Percentiles rank a stretch among this genome's conserved stretches.
phyloP scores from a whole-genome alignment of 2,329 filamentous ascomycete genomes.

The Thielaviopsis punctulata region DNA sequence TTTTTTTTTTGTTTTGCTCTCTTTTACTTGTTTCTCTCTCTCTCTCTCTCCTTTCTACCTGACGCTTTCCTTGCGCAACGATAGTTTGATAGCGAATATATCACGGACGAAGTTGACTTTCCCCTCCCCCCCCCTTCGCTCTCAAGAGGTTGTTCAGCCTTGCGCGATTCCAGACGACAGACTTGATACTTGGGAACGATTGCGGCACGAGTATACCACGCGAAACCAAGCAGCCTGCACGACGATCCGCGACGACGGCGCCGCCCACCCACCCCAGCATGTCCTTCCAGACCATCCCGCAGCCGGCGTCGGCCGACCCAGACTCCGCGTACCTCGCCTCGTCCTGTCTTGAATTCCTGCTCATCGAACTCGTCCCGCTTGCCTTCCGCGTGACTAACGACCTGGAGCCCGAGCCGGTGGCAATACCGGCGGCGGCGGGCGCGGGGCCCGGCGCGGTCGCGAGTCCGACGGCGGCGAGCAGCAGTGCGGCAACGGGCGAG shows the following conservation, averaged over 20 bases:
- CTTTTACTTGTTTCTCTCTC: background rate
- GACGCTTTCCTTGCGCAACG: background rate
- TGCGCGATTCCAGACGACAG: too few relatives aligned
- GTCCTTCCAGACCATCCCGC: slow-evolving; percentile 58
- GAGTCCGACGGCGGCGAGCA: background rate
- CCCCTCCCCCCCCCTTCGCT: background rate
- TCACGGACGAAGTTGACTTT: too few relatives aligned
- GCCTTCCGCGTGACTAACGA: slow-evolving; percentile 72
- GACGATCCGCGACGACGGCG: too few relatives aligned
- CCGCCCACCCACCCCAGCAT: too few relatives aligned
- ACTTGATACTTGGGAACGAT: too few relatives aligned
- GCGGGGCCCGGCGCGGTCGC: background rate
- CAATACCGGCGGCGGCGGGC: slow-evolving; percentile 9
- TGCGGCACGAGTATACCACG: too few relatives aligned
- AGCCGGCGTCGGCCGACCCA: slow-evolving; percentile 57
- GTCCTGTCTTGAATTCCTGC: slow-evolving; percentile 80
- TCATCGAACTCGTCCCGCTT: slow-evolving; percentile 93
- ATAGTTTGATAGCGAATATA: too few relatives aligned
- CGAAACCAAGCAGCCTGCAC: too few relatives aligned
- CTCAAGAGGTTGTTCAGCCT: too few relatives aligned
- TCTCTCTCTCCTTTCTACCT: background rate
- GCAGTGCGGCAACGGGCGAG: slow-evolving; percentile 14
- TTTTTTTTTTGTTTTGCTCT: background rate
- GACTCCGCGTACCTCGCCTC: slow-evolving; percentile 60
- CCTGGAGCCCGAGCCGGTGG: slow-evolving; percentile 30